phyloP scores from a whole-genome alignment of 2,329 filamentous ascomycete genomes.

The Arthrocladium fulminans region DNA sequence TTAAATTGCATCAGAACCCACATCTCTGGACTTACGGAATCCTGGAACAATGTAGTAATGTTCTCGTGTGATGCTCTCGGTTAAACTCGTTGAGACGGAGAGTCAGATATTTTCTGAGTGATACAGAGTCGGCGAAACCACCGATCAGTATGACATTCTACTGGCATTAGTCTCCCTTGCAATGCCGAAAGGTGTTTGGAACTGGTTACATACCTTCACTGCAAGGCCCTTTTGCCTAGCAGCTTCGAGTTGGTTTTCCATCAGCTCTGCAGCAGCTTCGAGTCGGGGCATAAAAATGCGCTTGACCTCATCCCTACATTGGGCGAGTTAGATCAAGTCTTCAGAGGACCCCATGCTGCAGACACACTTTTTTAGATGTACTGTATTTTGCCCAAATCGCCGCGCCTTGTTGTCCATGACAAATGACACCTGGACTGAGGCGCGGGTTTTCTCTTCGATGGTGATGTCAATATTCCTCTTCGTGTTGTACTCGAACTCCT shows the following conservation, averaged over 20 bases:
- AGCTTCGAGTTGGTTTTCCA: constrained; percentile 21
- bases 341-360: background rate
- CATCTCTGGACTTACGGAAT: background rate
- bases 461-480: background rate
- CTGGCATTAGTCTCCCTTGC: too few species aligned
- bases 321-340: background rate
- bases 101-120: constrained; percentile 20
- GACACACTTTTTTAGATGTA: background rate
- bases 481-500: background rate
- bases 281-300: constrained; percentile 15
- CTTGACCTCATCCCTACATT: constrained; percentile 18
- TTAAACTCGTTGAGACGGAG: constrained; percentile 7
- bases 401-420: background rate
- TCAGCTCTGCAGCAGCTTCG: constrained; percentile 11
- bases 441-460: background rate
- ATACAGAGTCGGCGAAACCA: constrained; percentile 25
- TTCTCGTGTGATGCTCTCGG: background rate
- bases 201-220: too few species aligned
- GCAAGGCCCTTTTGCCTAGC: constrained; percentile 18
- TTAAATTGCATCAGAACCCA: background rate
- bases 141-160: constrained; percentile 28
- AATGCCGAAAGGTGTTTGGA: too few species aligned
- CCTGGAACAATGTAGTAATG: background rate
- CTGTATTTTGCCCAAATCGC: background rate
- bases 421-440: background rate